A percentile compares a stretch with the other conserved stretches of the same genome.
Evolutionary conservation across 2,329 filamentous ascomycete species (phyloP).

Genomic region (Penicillium sp.): DNA sequence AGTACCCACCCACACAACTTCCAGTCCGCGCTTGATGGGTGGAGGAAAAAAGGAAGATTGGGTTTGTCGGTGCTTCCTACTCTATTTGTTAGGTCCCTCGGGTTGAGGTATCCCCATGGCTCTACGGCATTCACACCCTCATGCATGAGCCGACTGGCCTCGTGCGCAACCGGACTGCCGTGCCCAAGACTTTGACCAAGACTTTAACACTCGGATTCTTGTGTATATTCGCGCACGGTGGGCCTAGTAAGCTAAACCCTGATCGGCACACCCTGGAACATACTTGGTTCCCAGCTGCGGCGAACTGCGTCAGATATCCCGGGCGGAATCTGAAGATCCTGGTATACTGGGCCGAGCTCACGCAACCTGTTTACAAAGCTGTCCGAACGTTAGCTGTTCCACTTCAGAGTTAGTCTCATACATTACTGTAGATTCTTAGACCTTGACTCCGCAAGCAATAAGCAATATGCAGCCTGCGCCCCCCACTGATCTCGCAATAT

Average conservation of each 20-base stretch:
- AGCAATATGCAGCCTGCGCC: background rate
- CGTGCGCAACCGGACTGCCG: background rate
- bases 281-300: background rate
- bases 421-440: background rate
- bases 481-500: conserved; percentile 24
- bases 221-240: background rate
- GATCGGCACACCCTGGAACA: background rate
- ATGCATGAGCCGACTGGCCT: background rate
- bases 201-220: background rate
- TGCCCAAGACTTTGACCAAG: no score
- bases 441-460: background rate
- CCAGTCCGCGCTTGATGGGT: conserved; percentile 6
- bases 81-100: conserved; percentile 13
- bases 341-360: background rate
- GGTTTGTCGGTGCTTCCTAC: conserved; percentile 10
- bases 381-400: no score
- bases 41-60: background rate
- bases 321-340: background rate
- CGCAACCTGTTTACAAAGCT: no score
- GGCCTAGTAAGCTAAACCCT: background rate
- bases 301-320: background rate
- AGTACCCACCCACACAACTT: background rate
- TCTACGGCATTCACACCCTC: background rate
- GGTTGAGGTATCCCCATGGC: background rate
- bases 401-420: background rate